A percentile compares a stretch with the other conserved stretches of the same genome.
Conservation (phyloP, 1,284 basidiomycete species). For the Amylostereum areolatum region DNA sequence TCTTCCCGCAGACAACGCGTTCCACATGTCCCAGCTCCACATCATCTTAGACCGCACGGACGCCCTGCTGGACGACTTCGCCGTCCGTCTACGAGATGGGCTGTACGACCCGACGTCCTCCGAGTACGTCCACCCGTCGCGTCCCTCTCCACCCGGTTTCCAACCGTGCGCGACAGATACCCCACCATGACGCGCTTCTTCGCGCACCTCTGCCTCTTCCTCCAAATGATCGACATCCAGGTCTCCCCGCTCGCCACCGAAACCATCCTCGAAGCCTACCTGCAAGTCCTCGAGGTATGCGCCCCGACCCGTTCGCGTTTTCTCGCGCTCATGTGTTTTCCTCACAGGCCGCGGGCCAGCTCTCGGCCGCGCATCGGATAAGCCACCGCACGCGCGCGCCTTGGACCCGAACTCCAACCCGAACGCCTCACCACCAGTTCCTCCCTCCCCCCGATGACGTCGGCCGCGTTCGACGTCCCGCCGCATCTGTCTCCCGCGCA, state of each 20-base stretch:
- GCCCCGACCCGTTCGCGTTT: not conserved
- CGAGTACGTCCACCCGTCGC: slow-evolving; percentile 46
- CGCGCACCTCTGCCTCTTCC: slow-evolving; percentile 89
- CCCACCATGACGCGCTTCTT: slow-evolving; percentile 82
- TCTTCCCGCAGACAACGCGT: slow-evolving; percentile 71
- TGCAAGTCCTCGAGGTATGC: slow-evolving; percentile 78
- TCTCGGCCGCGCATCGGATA: too few species aligned
- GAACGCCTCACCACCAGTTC: too few species aligned
- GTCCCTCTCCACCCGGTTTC: not conserved
- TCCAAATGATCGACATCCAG: slow-evolving; percentile 74
- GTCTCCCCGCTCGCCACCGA: slow-evolving; percentile 75
- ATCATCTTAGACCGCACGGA: slow-evolving; percentile 78
- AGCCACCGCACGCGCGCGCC: too few species aligned
- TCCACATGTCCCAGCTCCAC: slow-evolving; percentile 81
- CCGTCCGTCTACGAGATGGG: slow-evolving; percentile 49
- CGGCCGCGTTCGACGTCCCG: too few species aligned
- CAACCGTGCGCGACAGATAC: slow-evolving; percentile 37
- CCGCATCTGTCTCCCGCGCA: too few species aligned
- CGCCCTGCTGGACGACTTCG: slow-evolving; percentile 68
- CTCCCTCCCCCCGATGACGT: too few species aligned
- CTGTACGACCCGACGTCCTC: slow-evolving; percentile 41
- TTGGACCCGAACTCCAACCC: too few species aligned
- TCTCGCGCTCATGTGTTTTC: not conserved
- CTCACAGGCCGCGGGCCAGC: slow-evolving; percentile 67
- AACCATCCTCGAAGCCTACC: slow-evolving; percentile 83